Conservation (phyloP, 768 basidiomycete genomes). For the Suillus fuscotomentosus region DNA sequence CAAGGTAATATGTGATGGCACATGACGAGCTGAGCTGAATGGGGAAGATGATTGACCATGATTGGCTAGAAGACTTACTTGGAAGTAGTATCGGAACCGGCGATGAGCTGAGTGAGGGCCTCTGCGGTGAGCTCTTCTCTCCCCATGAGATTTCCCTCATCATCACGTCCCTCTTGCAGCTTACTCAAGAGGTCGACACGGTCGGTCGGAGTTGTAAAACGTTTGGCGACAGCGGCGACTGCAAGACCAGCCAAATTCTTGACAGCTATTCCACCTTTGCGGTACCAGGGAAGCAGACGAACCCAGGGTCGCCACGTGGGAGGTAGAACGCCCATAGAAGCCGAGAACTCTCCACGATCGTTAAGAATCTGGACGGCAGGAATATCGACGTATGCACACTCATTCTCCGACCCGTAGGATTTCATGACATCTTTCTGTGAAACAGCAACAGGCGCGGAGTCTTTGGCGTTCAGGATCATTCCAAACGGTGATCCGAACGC, state of each 20-base stretch:
- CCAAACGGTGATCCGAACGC: slow-evolving; percentile 89
- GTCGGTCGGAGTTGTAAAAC: slow-evolving; percentile 67
- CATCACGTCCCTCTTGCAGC: slow-evolving; percentile 75
- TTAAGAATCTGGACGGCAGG: slow-evolving; percentile 87
- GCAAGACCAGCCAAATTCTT: slow-evolving; percentile 76
- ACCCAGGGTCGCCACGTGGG: slow-evolving; percentile 67
- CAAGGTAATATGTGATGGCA: slow-evolving; percentile 85
- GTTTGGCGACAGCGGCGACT: slow-evolving; percentile 75
- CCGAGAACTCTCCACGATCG: slow-evolving; percentile 83
- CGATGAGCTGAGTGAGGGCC: slow-evolving; percentile 81
- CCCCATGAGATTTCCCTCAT: slow-evolving; percentile 76
- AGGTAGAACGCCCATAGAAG: slow-evolving; percentile 78
- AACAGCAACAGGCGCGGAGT: slow-evolving; percentile 67
- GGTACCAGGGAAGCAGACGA: slow-evolving; percentile 74
- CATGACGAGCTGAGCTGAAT: slow-evolving; percentile 69
- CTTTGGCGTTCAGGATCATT: slow-evolving; percentile 75
- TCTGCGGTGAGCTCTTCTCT: slow-evolving; percentile 86
- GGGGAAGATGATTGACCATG: slow-evolving; percentile 2
- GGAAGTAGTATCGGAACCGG: slow-evolving; percentile 90
- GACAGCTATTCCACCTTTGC: slow-evolving; percentile 62
- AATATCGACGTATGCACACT: slow-evolving; percentile 53
- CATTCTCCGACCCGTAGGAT: slow-evolving; percentile 47
- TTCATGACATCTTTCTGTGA: slow-evolving; percentile 54
- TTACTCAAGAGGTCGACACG: slow-evolving; percentile 81
- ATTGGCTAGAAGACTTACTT: slow-evolving; percentile 51